These are phyloP conservation scores for Rhodomyrtus tomentosa DNA, from an alignment of 345 rosid species.

Conservation along the genomic window DNA sequence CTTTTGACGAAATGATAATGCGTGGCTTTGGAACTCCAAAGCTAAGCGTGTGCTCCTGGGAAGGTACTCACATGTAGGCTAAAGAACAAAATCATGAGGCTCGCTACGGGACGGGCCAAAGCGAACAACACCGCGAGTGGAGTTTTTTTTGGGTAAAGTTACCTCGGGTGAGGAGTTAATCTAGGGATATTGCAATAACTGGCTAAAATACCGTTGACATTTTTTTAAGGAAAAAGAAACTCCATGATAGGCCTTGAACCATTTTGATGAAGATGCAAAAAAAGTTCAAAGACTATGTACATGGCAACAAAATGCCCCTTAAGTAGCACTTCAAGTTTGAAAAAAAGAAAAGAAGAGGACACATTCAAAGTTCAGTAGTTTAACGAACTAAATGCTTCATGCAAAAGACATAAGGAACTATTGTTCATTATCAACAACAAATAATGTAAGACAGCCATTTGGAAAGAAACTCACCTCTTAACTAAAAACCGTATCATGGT, in stretches of 20 bases:
- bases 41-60: no score
- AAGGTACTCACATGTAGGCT: no score
- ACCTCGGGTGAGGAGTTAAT: no score
- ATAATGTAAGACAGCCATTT: neutral
- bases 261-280: neutral
- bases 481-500: constrained; percentile 56
- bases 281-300: neutral
- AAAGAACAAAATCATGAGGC: no score
- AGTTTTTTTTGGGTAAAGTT: no score
- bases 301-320: neutral
- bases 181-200: no score
- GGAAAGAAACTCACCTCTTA: constrained; percentile 40
- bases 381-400: neutral
- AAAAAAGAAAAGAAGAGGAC: neutral
- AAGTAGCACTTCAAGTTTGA: neutral
- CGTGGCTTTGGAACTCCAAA: no score
- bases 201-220: neutral
- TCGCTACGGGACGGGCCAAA: no score
- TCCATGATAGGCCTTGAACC: neutral
- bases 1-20: no score
- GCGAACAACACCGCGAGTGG: no score
- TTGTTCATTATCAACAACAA: neutral
- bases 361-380: neutral
- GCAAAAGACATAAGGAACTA: neutral
- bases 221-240: neutral